Conservation (phyloP, 1,139 yeast species). For the Taphrina betulina region DNA sequence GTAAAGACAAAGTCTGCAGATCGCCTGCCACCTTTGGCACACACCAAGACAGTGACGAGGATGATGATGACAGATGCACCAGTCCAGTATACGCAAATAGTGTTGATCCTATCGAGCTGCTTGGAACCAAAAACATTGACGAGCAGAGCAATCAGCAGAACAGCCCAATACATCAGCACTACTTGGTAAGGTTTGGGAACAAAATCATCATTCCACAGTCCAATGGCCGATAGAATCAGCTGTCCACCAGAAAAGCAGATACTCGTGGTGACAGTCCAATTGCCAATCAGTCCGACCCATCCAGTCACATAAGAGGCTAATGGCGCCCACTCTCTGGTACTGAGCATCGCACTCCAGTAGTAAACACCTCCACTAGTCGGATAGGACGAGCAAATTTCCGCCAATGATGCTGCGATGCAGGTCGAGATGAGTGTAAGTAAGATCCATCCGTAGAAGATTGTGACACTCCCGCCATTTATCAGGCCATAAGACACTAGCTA, state of each 20-base stretch:
- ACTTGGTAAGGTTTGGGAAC: conserved; percentile 27
- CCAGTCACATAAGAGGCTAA: conserved; percentile 25
- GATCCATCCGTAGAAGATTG: conserved; percentile 33
- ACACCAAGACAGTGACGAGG: conserved; percentile 12
- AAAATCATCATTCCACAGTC: conserved; percentile 25
- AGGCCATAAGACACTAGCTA: conserved; percentile 42
- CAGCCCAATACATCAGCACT: conserved; percentile 32
- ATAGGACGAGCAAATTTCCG: conserved; percentile 28
- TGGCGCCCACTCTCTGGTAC: conserved; percentile 47
- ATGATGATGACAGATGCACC: conserved; percentile 32
- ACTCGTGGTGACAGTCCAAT: conserved; percentile 27
- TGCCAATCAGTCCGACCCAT: conserved; percentile 31
- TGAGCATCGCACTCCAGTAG: conserved; percentile 57
- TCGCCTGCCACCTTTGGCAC: conserved; percentile 23
- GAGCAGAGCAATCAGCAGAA: conserved; percentile 24
- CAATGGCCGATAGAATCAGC: conserved; percentile 25
- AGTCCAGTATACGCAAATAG: conserved; percentile 31
- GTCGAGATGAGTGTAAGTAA: conserved; percentile 36
- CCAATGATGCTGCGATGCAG: conserved; percentile 37
- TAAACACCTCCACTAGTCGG: conserved; percentile 70
- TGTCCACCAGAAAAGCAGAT: conserved; percentile 32
- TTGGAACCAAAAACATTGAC: conserved; percentile 29
- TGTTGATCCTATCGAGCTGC: conserved; percentile 21
- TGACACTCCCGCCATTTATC: conserved; percentile 32
- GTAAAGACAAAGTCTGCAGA: conserved; percentile 27